Evolutionary conservation across 192 early-diverging fungal species (phyloP), one percentile per base, ranked within the genome.

Genomic region (Coemansia sp.): DNA sequence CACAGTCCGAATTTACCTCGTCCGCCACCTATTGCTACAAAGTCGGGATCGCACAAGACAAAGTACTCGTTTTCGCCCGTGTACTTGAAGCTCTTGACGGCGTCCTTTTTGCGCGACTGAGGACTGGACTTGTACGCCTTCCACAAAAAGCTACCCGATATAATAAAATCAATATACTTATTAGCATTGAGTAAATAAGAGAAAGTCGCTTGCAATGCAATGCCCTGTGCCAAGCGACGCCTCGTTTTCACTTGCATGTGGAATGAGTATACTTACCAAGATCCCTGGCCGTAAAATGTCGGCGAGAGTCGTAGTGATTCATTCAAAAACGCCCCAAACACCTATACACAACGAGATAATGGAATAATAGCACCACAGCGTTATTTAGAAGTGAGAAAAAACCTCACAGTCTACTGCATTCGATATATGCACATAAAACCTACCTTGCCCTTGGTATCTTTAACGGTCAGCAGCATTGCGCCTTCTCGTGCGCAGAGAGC

Each of bases 51-150:
- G 27, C 87, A 88, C 34, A 91, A 70, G 19, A 94, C 85, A 79
- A 92, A 88, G 67, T 92, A 94, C 57, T 94, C 91, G 63, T 94
- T 94, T 36, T 84, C 86, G 57, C 91, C 92, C 13, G 90, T 86
- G 80, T 90, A 92, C 39, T 84, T 84, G 78, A 88, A 94, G 40
- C 82, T 79, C 61, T 86, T 83, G 17, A 89, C 76, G 40, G 82
- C 74, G 62, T 79, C 82, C 48, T 77, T 79, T 61, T 63, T 69
- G 44, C 78, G 82, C 19, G 74, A 76, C 62, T 83, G 44, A 19
- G 71, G 81, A 33, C 33, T 81, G 40, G 77, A 80, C 68, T 62
- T 50, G 65, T 63, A 78, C 40, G 74, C 71, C 72, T 89, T 89
- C 91, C 91, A 93, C 66, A 93, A 68, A 41, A 93, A 93, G 60